Evolutionary conservation across 2,329 filamentous ascomycete species (phyloP), one percentile per base, ranked within the genome.

Genomic region (Verticillium zaregamsianum): DNA sequence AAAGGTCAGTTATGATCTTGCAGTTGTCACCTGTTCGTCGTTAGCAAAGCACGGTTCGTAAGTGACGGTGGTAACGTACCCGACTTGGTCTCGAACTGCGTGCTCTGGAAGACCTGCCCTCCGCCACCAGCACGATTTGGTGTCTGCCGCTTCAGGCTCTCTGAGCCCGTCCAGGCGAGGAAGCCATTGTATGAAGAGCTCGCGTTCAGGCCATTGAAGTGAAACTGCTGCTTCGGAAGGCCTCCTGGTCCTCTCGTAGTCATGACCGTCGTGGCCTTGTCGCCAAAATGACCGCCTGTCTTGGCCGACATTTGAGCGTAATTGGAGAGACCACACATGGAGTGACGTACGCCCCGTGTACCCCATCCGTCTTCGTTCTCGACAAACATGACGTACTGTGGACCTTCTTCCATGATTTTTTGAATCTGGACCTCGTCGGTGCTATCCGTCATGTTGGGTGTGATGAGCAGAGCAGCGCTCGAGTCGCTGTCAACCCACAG

Each of bases 401-500:
- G 81, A 0, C 77, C 68, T 14, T 76, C 59, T 69, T 80, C 65
- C 68, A 89, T 80, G 32, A 84, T 70, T 62, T 77, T 77, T 80
- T 83, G 84, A 78, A 89, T 68, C 79, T 72, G 73, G 3, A 80
- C 70, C 63, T 83, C 80, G 14, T 87, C 78, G 2, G 78, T 73
- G 2, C 76, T 76, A 58, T 78, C 77, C 1, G 90, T 93, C 57
- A 93, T 76, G 68, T 93, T 90, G 59, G 87, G 82, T 0, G 93
- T 96, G 55, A 90, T 88, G 52, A 99, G 81, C 31, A 99, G 80
- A 2, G 92, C 90, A 2, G 92, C 89, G 33, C 82, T 84, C 54
- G 86, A 88, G 73, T 98, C 95, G 28, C 91, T 92, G 70, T 98
- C 95, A 59, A 97, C 86, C 76, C 93, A 90, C 68, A 87, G 85